phyloP scores from a whole-genome alignment of 106 monocot species.

The Apostasia ramifera region DNA sequence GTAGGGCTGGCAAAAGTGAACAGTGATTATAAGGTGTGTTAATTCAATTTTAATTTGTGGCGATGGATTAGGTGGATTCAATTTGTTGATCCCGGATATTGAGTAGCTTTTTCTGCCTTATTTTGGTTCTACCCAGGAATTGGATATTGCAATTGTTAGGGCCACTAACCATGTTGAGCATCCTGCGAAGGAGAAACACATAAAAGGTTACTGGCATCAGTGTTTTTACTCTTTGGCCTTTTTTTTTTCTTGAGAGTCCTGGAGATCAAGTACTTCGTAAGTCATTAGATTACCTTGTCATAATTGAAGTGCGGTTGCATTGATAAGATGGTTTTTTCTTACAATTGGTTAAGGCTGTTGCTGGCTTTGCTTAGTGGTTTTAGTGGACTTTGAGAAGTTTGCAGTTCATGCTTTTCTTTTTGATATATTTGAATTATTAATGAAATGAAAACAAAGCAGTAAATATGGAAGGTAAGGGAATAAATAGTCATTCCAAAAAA shows the following conservation, averaged over 20 bases:
- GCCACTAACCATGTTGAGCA: constrained; percentile 81
- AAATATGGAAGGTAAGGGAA: no score
- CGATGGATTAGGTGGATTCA: background rate
- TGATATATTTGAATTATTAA: no score
- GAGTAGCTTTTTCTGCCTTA: background rate
- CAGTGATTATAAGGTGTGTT: constrained; percentile 65
- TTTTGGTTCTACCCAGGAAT: constrained; percentile 27
- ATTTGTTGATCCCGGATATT: background rate
- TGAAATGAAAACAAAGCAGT: no score
- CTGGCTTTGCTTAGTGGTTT: no score
- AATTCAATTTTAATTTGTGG: background rate
- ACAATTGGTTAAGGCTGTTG: no score
- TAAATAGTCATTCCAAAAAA: no score
- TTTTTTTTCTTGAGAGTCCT: background rate
- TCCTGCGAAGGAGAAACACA: constrained; percentile 76
- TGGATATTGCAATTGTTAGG: constrained; percentile 74
- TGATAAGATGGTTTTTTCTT: no score
- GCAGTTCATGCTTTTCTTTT: no score
- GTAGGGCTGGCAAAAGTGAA: constrained; percentile 77
- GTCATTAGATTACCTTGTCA: no score
- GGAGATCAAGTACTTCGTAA: background rate
- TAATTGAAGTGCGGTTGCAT: no score
- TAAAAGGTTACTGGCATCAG: constrained; percentile 32
- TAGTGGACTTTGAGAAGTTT: no score
- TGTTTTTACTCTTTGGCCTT: background rate